phyloP scores from a whole-genome alignment of 352 stramenopile species.

The Pilasporangium apinafurcum region DNA sequence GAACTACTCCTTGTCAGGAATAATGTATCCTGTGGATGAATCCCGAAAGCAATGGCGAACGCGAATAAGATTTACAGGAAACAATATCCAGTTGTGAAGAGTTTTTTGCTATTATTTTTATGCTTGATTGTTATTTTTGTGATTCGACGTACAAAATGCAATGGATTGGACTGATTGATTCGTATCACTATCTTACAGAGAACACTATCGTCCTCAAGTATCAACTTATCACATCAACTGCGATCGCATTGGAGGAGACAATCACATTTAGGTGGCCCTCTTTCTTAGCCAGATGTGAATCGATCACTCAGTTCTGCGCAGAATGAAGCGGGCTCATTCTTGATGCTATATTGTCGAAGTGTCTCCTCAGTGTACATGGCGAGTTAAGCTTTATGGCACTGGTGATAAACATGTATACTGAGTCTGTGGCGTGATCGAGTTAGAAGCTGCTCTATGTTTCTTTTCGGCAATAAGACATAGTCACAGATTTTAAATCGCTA shows the following conservation, averaged over 20 bases:
- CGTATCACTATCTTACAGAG: conserved; percentile 22
- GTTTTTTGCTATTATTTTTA: too few relatives aligned
- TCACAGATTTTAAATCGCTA: not conserved
- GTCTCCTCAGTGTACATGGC: conserved; percentile 5
- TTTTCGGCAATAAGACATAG: conserved; percentile 1
- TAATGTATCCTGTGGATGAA: too few relatives aligned
- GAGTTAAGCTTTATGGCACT: not conserved
- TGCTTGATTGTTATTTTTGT: too few relatives aligned
- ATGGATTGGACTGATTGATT: conserved; percentile 27
- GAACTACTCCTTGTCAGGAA: too few relatives aligned
- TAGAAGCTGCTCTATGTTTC: conserved; percentile 7
- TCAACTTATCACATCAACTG: conserved; percentile 6
- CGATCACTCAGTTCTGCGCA: conserved; percentile 16
- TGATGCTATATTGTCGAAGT: conserved; percentile 20
- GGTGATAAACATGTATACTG: not conserved
- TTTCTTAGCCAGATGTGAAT: conserved; percentile 17
- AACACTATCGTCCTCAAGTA: conserved; percentile 12
- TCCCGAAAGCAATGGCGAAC: too few relatives aligned
- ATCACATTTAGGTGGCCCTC: conserved; percentile 25
- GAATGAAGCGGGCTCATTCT: conserved; percentile 18
- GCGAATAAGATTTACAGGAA: too few relatives aligned
- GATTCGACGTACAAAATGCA: conserved; percentile 25
- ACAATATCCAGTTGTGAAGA: too few relatives aligned
- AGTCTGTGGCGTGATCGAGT: conserved; percentile 7
- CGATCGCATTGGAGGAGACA: conserved; percentile 4